Evolutionary conservation across 768 basidiomycete species (phyloP).

Genomic region (Mycena rosella): DNA sequence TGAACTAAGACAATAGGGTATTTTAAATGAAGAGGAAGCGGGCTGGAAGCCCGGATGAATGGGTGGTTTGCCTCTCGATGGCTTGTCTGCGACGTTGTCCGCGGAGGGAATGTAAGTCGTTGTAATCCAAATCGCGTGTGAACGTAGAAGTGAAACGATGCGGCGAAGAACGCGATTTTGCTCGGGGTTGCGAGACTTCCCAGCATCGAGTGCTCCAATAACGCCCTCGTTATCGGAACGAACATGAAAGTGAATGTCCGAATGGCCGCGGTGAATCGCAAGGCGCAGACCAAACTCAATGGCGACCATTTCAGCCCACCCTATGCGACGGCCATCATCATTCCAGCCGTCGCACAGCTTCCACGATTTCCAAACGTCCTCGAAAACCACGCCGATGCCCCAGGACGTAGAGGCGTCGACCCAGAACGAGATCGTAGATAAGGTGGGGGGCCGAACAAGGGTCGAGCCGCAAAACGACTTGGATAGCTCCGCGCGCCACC

Average conservation of each 20-base stretch:
- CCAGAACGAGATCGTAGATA: constrained; percentile 36
- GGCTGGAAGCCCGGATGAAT: not conserved
- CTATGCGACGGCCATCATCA: constrained; percentile 45
- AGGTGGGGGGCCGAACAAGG: constrained; percentile 25
- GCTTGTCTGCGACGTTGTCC: constrained; percentile 36
- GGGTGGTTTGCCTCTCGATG: constrained; percentile 37
- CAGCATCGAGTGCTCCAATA: constrained; percentile 43
- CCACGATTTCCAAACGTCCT: constrained; percentile 51
- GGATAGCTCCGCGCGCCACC: not conserved
- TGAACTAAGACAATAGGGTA: not conserved
- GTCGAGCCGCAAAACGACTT: not conserved
- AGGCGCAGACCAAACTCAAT: constrained; percentile 51
- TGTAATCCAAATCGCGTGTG: not conserved
- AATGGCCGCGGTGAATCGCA: constrained; percentile 37
- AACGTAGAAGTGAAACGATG: constrained; percentile 36
- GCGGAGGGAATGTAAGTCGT: constrained; percentile 42
- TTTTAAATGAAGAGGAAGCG: not conserved
- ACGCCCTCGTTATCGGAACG: constrained; percentile 48
- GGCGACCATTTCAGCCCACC: constrained; percentile 59
- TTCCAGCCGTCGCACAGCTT: constrained; percentile 43
- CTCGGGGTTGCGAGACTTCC: constrained; percentile 42
- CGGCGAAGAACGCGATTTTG: constrained; percentile 45
- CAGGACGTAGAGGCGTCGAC: constrained; percentile 52
- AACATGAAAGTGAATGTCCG: constrained; percentile 43
- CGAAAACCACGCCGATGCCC: constrained; percentile 26